Conservation (phyloP, 2,329 filamentous ascomycete species). For the Pochonia chlamydosporia region DNA sequence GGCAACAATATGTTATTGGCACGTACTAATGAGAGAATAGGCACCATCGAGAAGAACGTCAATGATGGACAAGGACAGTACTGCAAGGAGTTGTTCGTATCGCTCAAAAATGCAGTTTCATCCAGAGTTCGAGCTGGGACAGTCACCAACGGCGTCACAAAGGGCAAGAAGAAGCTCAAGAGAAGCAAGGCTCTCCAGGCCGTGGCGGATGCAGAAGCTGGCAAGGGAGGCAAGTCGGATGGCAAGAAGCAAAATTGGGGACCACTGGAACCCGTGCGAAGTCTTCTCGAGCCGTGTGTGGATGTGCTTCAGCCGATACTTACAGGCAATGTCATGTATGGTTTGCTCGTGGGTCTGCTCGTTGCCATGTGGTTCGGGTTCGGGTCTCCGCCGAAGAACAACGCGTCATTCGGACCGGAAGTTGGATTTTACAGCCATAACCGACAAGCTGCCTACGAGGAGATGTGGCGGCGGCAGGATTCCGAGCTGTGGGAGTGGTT, state of each 20-base stretch:
- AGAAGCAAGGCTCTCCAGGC: constrained; percentile 42
- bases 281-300: constrained; percentile 61
- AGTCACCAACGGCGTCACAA: constrained; percentile 39
- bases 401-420: constrained; percentile 28
- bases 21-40: constrained; percentile 40
- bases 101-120: constrained; percentile 67
- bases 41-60: constrained; percentile 91
- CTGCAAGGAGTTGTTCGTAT: constrained; percentile 71
- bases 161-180: constrained; percentile 58
- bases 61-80: constrained; percentile 84
- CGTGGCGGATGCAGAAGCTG: constrained; percentile 34
- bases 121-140: constrained; percentile 51
- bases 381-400: constrained; percentile 38
- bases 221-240: constrained; percentile 34
- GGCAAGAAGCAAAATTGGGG: constrained; percentile 60
- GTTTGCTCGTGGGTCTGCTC: constrained; percentile 66
- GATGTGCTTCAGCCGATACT: constrained; percentile 67
- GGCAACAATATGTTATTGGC: background rate
- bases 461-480: constrained; percentile 86
- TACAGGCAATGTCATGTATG: constrained; percentile 71
- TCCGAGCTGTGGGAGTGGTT: constrained; percentile 90
- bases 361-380: constrained; percentile 70
- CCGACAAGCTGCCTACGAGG: constrained; percentile 78
- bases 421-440: constrained; percentile 43
- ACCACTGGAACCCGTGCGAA: constrained; percentile 69